Conservation (phyloP, 805 yeast genomes). For the Pichia thaimueangensis region DNA sequence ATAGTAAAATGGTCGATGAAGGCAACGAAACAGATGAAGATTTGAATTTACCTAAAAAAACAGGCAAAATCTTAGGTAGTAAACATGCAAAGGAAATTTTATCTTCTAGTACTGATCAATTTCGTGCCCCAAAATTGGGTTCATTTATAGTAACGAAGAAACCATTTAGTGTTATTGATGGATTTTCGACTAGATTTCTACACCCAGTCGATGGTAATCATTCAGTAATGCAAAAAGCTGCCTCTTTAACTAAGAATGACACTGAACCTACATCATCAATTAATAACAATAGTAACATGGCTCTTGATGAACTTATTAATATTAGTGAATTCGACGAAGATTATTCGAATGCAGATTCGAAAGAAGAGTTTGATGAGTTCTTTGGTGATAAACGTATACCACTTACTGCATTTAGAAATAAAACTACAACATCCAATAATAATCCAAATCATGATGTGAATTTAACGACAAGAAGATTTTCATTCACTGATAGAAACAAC, state of each 20-base stretch:
- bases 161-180: constrained; percentile 93
- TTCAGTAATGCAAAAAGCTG: constrained; percentile 23
- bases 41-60: constrained; percentile 66
- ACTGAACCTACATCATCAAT: neutral
- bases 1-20: constrained; percentile 35
- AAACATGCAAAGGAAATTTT: constrained; percentile 89
- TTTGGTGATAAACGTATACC: constrained; percentile 52
- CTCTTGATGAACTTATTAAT: constrained; percentile 75
- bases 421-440: constrained; percentile 21
- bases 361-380: constrained; percentile 11
- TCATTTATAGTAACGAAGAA: constrained; percentile 80
- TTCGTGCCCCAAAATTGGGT: constrained; percentile 88
- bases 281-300: constrained; percentile 14
- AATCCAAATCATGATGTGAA: neutral
- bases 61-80: constrained; percentile 57
- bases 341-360: constrained; percentile 4
- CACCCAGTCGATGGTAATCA: constrained; percentile 35
- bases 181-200: constrained; percentile 80
- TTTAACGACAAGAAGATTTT: constrained; percentile 18
- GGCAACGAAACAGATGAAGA: constrained; percentile 97
- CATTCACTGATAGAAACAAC: constrained; percentile 19
- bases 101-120: constrained; percentile 77
- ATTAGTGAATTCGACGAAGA: constrained; percentile 77
- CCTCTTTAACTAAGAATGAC: constrained; percentile 3
- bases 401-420: constrained; percentile 84